Percentiles rank a stretch among this genome's conserved stretches.
Evolutionary conservation across 2,329 filamentous ascomycete species (phyloP).

Genomic region (Sphaerulina musiva): DNA sequence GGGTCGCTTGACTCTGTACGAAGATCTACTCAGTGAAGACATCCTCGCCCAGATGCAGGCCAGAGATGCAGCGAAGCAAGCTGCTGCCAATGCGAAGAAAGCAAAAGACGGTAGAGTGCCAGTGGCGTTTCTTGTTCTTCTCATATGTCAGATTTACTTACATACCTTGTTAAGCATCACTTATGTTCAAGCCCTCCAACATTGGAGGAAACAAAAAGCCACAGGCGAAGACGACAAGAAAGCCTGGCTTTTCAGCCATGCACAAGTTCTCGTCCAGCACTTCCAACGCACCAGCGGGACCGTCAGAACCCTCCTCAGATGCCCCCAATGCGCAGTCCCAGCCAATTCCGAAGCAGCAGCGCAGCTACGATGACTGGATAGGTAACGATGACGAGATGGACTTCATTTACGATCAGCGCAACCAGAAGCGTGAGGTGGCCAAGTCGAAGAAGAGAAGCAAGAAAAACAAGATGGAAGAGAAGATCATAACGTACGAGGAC

Average conservation of each 20-base stretch:
- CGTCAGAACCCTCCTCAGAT: conserved; percentile 24
- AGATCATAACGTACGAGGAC: conserved; percentile 68
- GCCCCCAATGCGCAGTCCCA: conserved; percentile 13
- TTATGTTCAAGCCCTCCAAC: conserved; percentile 82
- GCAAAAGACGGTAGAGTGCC: conserved; percentile 53
- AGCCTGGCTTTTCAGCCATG: conserved; percentile 49
- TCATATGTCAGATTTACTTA: conserved; percentile 42
- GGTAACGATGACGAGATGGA: conserved; percentile 74
- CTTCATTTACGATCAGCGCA: conserved; percentile 38
- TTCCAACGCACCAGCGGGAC: conserved; percentile 19
- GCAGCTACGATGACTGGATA: conserved; percentile 72
- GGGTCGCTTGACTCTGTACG: conserved; percentile 49
- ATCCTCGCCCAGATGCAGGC: conserved; percentile 56
- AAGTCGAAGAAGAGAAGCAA: conserved; percentile 66
- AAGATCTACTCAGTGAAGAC: conserved; percentile 65
- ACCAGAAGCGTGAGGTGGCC: conserved; percentile 65
- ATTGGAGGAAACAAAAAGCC: conserved; percentile 29
- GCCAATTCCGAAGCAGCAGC: conserved; percentile 34
- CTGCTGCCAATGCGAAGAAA: conserved; percentile 49
- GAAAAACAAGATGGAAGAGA: conserved; percentile 45
- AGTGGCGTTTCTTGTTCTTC: conserved; percentile 25
- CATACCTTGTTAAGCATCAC: conserved; percentile 46
- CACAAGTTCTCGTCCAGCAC: conserved; percentile 28
- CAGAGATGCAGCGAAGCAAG: conserved; percentile 44
- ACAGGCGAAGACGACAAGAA: conserved; percentile 52